Percentiles rank a stretch among this genome's conserved stretches.
Evolutionary conservation across 2,329 filamentous ascomycete genomes (phyloP).

Genomic region (Nigrospora oryzae): DNA sequence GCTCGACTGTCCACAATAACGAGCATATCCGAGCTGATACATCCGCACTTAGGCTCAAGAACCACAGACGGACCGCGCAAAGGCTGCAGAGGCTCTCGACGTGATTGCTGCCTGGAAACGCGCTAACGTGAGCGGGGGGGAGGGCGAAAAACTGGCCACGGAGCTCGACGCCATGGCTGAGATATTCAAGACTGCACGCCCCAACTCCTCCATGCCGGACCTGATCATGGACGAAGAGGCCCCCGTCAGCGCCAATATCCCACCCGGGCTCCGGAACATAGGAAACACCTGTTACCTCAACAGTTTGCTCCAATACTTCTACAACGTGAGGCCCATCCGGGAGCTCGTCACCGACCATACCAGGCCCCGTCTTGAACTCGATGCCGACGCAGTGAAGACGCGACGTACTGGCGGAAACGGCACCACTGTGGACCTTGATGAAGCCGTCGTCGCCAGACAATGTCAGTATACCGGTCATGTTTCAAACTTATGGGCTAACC

Average conservation of each 20-base stretch:
- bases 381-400: conserved; percentile 50
- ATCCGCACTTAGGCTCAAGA: conserved; percentile 1
- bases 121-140: conserved; percentile 4
- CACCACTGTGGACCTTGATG: conserved; percentile 41
- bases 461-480: conserved; percentile 47
- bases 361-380: conserved; percentile 58
- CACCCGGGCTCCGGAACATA: conserved; percentile 84
- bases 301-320: conserved; percentile 91
- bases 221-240: not conserved
- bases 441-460: conserved; percentile 58
- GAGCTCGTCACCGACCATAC: conserved; percentile 74
- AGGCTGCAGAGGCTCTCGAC: conserved; percentile 16
- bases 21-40: not conserved
- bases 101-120: conserved; percentile 16
- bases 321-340: conserved; percentile 75
- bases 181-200: conserved; percentile 10
- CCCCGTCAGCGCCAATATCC: conserved; percentile 43
- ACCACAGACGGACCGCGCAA: conserved; percentile 7
- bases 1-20: not conserved
- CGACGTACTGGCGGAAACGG: conserved; percentile 68
- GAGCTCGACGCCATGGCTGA: conserved; percentile 13
- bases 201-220: not conserved
- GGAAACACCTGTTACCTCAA: conserved; percentile 98
- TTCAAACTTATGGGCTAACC: too few species aligned
- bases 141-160: conserved; percentile 10